Conservation (phyloP, 73 alveolate species). For the Paraurostyla sp. region DNA sequence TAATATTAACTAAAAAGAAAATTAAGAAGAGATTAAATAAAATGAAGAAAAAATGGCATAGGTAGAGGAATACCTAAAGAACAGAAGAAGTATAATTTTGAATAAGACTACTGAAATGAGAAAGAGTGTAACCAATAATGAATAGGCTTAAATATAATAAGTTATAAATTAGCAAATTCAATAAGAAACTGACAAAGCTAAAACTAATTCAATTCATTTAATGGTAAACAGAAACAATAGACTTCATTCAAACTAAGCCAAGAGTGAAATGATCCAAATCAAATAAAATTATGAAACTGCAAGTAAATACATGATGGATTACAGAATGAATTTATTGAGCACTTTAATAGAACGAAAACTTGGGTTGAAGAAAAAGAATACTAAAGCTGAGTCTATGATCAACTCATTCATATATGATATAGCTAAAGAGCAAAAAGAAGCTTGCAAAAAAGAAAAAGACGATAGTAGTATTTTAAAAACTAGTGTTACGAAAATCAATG, state of each 20-base stretch:
- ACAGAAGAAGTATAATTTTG: too few relatives aligned
- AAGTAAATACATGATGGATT: conserved; percentile 39
- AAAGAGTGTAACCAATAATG: too few relatives aligned
- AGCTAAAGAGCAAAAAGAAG: not conserved
- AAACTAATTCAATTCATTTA: too few relatives aligned
- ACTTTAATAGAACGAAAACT: not conserved
- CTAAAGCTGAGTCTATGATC: conserved; percentile 30
- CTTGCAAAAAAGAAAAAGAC: not conserved
- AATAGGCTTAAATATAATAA: too few relatives aligned
- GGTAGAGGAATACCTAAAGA: too few relatives aligned
- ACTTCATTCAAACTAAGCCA: not conserved
- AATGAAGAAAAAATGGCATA: too few relatives aligned
- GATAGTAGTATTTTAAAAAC: not conserved
- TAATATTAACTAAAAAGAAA: too few relatives aligned
- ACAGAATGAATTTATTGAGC: conserved; percentile 32
- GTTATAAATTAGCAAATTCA: too few relatives aligned
- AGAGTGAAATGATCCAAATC: not conserved
- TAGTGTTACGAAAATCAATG: not conserved
- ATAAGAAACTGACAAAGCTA: too few relatives aligned
- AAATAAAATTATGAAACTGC: conserved; percentile 30
- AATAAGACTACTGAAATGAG: too few relatives aligned
- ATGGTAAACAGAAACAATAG: not conserved
- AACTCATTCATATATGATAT: conserved; percentile 33
- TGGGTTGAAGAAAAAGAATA: conserved; percentile 24
- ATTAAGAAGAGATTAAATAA: too few relatives aligned